Evolutionary conservation across 192 early-diverging fungal genomes (phyloP).

Genomic region (Coemansia sp.): DNA sequence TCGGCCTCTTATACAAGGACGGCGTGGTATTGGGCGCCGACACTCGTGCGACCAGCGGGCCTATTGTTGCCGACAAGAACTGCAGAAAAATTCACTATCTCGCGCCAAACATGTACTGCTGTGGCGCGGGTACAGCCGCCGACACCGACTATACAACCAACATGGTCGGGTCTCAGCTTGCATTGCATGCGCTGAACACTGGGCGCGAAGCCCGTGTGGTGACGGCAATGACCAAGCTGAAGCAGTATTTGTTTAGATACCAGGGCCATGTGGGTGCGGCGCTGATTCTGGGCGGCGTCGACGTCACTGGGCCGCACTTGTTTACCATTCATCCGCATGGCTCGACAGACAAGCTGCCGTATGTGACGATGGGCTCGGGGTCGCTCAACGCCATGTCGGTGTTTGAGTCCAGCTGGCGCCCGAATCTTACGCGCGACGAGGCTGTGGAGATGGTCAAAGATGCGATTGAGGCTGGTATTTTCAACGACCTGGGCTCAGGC

Average conservation of each 20-base stretch:
- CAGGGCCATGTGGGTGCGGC: slow-evolving; percentile 96
- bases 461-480: slow-evolving; percentile 96
- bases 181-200: slow-evolving; percentile 88
- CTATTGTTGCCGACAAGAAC: slow-evolving; percentile 98
- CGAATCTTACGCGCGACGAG: slow-evolving; percentile 81
- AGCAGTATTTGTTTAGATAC: slow-evolving; percentile 96
- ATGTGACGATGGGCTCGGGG: slow-evolving; percentile 94
- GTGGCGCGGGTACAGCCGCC: slow-evolving; percentile 98
- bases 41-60: slow-evolving; percentile 91
- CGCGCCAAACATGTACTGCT: slow-evolving; percentile 98
- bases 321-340: slow-evolving; percentile 94
- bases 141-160: slow-evolving; percentile 96
- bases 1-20: slow-evolving; percentile 92
- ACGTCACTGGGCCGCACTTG: slow-evolving; percentile 86
- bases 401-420: slow-evolving; percentile 85
- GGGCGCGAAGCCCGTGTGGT: slow-evolving; percentile 84
- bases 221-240: slow-evolving; percentile 95
- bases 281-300: slow-evolving; percentile 90
- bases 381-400: slow-evolving; percentile 95
- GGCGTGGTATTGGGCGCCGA: slow-evolving; percentile 95
- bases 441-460: slow-evolving; percentile 89
- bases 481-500: slow-evolving; percentile 98
- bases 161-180: slow-evolving; percentile 90
- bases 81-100: slow-evolving; percentile 99
- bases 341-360: slow-evolving; percentile 94